These are phyloP conservation scores for Cenococcum geophilum DNA, from an alignment of 495 filamentous ascomycete species.

Conservation along the genomic window DNA sequence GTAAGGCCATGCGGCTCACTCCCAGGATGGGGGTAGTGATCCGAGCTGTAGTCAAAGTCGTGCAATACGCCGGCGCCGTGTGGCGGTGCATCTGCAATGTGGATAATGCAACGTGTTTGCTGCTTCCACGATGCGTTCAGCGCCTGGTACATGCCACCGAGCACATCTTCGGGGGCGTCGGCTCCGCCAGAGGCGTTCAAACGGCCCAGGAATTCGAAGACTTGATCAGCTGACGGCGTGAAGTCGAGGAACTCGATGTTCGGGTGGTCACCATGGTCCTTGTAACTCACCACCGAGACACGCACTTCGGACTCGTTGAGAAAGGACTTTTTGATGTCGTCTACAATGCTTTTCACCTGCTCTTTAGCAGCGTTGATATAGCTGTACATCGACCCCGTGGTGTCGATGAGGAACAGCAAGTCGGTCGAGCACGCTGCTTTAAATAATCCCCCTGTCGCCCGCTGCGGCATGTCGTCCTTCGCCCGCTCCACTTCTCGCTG, in stretches of 20 bases:
- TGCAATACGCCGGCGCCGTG: conserved; percentile 36
- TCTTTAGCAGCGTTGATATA: conserved; percentile 38
- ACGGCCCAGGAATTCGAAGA: conserved; percentile 23
- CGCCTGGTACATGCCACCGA: conserved; percentile 34
- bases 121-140: conserved; percentile 34
- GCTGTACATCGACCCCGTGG: conserved; percentile 35
- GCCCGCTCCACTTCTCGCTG: no score
- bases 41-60: not conserved
- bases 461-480: conserved; percentile 9
- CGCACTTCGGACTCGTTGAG: conserved; percentile 36
- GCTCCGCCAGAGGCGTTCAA: conserved; percentile 31
- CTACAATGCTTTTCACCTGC: conserved; percentile 37
- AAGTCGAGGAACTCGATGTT: conserved; percentile 40
- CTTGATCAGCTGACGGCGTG: conserved; percentile 27
- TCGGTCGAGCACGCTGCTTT: conserved; percentile 38
- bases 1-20: conserved; percentile 37
- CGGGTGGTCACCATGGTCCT: conserved; percentile 35
- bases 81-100: conserved; percentile 39
- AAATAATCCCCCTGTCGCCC: conserved; percentile 31
- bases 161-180: conserved; percentile 37
- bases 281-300: conserved; percentile 39
- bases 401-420: conserved; percentile 41
- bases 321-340: conserved; percentile 36
- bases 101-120: conserved; percentile 39
- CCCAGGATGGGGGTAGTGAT: conserved; percentile 31